Percentiles rank a stretch among this genome's conserved stretches.
Evolutionary conservation across 306 rosid species (phyloP).

Genomic region (Prunus armeniaca): DNA sequence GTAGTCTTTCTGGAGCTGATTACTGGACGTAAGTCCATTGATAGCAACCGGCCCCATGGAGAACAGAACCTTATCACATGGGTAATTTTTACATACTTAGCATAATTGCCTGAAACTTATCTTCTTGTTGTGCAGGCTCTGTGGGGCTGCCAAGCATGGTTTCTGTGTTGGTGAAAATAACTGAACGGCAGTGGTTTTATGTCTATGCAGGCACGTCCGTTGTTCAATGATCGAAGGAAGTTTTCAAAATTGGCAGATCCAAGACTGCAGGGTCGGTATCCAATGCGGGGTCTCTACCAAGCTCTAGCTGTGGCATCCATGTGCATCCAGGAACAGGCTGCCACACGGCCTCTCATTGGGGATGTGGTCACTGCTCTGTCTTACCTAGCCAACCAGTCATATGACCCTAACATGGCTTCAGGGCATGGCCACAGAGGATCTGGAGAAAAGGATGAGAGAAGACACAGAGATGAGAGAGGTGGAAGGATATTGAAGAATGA

Average conservation of each 20-base stretch:
- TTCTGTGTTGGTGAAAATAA: conserved; percentile 13
- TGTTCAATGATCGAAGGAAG: conserved; percentile 81
- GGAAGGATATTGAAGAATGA: conserved; percentile 65
- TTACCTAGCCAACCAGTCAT: conserved; percentile 77
- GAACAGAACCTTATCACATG: conserved; percentile 90
- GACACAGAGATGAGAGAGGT: conserved; percentile 60
- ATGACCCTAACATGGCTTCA: conserved; percentile 48
- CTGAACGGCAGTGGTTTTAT: conserved; percentile 18
- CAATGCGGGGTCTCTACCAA: conserved; percentile 85
- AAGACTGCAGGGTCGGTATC: conserved; percentile 73
- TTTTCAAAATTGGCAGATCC: conserved; percentile 85
- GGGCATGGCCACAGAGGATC: conserved; percentile 57
- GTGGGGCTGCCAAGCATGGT: conserved; percentile 1
- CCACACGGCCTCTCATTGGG: conserved; percentile 85
- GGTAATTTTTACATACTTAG: conserved; percentile 42
- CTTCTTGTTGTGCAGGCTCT: conserved; percentile 5
- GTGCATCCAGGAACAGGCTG: conserved; percentile 94
- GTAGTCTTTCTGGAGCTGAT: conserved; percentile 87
- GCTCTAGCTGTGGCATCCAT: conserved; percentile 93
- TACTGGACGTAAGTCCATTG: conserved; percentile 88
- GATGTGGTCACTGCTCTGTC: conserved; percentile 93
- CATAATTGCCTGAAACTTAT: conserved; percentile 1
- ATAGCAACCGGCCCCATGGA: conserved; percentile 69
- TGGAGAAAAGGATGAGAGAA: conserved; percentile 58
- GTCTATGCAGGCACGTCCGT: conserved; percentile 69